These are phyloP conservation scores for Thuja plicata DNA, from an alignment of 83 land plant species.

Conservation along the genomic window DNA sequence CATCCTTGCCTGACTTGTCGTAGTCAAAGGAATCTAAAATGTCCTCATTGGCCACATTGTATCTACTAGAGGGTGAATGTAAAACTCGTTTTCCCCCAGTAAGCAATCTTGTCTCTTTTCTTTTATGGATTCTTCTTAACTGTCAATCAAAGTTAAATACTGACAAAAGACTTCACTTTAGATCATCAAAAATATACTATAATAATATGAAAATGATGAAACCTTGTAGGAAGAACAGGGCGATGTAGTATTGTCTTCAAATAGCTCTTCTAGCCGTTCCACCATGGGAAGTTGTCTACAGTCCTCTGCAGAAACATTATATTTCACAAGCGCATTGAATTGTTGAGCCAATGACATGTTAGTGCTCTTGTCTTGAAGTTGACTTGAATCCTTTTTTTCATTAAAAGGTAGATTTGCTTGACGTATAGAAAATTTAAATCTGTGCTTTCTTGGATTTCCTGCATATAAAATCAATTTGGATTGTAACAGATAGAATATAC, in stretches of 20 bases:
- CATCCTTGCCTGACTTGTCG: background rate
- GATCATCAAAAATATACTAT: background rate
- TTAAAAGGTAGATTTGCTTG: background rate
- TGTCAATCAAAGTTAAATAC: background rate
- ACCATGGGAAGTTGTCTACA: conserved; percentile 1
- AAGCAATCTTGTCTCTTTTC: background rate
- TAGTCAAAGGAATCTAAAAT: background rate
- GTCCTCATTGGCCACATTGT: background rate
- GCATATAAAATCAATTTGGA: background rate
- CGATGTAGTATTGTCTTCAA: background rate
- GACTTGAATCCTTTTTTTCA: background rate
- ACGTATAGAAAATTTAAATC: conserved; percentile 13
- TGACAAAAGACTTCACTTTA: background rate
- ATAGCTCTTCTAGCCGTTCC: background rate
- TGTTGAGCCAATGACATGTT: background rate
- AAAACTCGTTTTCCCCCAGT: conserved; percentile 7
- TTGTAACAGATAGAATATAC: background rate
- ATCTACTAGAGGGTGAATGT: background rate
- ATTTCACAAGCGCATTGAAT: background rate
- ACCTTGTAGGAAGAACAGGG: background rate
- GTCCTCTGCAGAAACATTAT: background rate
- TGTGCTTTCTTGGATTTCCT: conserved; percentile 2
- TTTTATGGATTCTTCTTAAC: background rate
- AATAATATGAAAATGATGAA: background rate
- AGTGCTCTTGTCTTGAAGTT: background rate